Evolutionary conservation across 495 filamentous ascomycete genomes (phyloP), one percentile per base, ranked within the genome.

Genomic region (Aspergillus haitiensis): DNA sequence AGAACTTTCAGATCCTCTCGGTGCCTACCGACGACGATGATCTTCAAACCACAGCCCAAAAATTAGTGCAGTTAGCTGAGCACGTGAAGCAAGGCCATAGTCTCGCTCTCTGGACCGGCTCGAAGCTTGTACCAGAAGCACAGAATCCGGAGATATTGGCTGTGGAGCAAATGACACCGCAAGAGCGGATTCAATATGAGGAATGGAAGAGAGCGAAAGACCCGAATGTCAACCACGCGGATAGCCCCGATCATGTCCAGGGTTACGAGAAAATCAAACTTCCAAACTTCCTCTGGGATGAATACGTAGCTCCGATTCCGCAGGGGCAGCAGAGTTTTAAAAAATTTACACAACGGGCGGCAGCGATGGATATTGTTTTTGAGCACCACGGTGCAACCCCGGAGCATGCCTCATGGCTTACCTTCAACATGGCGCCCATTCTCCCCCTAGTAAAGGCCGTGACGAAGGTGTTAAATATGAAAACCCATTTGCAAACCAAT

Each of bases 311-410:
- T 1, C 54, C 60, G 3, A 46, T 72, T 5, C 58, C 60, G 0
- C 16, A 52, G 31, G 62, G 62, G 1, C 42, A 57, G 10, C 47
- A 62, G 11, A 63, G 62, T 32, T 31, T 62, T n/a, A 67, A 64
- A 42, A 69, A 55, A 11, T 69, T 69, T 34, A 35, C 56, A 4
- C 57, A 67, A 33, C 65, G 68, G n/a, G 68, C 68, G 10, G 62
- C 40, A 13, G 72, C 68, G 11, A 75, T 75, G 67, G 63, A 72
- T 55, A 49, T 69, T 6, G 49, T 72, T 47, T 72, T 67, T 65
- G 40, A 54, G 5, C 59, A 63, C 12, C 37, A 63, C 40, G 66
- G 64, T 9, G 64, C 68, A 21, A 64, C 61, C 1, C 63, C 69
- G 0, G 67, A 72, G 53, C 55, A 75, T 64, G 72, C 70, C 9